phyloP scores from a whole-genome alignment of 805 yeast genomes.

The Ogataea angusta region DNA sequence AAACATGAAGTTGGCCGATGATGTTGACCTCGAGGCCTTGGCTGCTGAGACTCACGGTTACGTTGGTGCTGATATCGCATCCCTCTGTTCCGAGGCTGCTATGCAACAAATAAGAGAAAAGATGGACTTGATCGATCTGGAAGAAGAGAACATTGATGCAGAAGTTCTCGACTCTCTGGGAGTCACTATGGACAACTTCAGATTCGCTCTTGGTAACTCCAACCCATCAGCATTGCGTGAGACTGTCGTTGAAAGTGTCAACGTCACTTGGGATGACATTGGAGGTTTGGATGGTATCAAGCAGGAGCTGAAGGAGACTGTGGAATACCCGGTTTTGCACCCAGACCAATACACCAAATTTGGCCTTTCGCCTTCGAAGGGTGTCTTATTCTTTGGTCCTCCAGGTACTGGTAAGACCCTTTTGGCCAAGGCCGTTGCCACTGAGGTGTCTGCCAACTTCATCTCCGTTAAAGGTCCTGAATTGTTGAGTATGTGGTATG shows the following conservation, averaged over 20 bases:
- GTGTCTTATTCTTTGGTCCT: constrained; percentile 98
- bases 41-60: constrained; percentile 99
- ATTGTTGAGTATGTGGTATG: constrained; percentile 97
- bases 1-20: constrained; percentile 95
- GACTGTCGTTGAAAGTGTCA: constrained; percentile 97
- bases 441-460: constrained; percentile 97
- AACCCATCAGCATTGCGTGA: constrained; percentile 99
- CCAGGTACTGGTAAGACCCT: constrained; percentile 99
- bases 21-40: constrained; percentile 91
- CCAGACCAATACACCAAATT: constrained; percentile 98
- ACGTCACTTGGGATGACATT: constrained; percentile 98
- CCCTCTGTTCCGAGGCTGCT: constrained; percentile 99
- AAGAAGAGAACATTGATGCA: constrained; percentile 95
- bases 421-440: constrained; percentile 98
- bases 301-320: constrained; percentile 97
- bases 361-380: constrained; percentile 96
- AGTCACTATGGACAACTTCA: constrained; percentile 98
- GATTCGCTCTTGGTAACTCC: constrained; percentile 95
- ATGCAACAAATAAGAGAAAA: constrained; percentile 99
- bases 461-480: constrained; percentile 97
- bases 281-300: constrained; percentile 97
- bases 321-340: constrained; percentile 97
- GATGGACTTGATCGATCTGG: constrained; percentile 96
- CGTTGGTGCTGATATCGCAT: constrained; percentile 98
- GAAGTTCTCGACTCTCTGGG: constrained; percentile 95